phyloP scores from a whole-genome alignment of 768 basidiomycete species.

The Hebeloma cylindrosporum region DNA sequence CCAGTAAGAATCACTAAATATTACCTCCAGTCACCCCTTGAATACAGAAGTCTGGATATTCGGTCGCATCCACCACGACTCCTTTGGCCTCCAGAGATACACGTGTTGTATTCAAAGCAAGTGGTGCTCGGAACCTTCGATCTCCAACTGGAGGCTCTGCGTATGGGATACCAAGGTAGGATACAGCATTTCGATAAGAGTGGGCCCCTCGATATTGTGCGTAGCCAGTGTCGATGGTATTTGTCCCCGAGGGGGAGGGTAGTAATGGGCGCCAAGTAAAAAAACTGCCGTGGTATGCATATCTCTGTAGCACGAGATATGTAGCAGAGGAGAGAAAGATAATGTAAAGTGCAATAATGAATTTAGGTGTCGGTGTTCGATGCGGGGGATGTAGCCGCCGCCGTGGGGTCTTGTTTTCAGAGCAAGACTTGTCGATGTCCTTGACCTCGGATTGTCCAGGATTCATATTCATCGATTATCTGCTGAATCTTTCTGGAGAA shows the following conservation, averaged over 20 bases:
- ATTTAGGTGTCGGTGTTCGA: no score
- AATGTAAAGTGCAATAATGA: no score
- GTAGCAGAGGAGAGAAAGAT: slow-evolving; percentile 17
- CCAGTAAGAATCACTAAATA: background rate
- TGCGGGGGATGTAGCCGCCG: no score
- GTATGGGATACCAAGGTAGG: slow-evolving; percentile 60
- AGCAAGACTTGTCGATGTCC: no score
- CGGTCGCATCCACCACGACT: slow-evolving; percentile 47
- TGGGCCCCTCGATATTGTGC: slow-evolving; percentile 56
- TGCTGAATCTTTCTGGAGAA: no score
- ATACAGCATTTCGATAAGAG: slow-evolving; percentile 51
- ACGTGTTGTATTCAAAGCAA: slow-evolving; percentile 50
- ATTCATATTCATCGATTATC: no score
- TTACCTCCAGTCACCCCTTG: slow-evolving; percentile 54
- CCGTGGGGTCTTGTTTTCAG: no score
- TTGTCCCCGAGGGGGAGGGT: background rate
- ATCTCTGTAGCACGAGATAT: slow-evolving; percentile 15
- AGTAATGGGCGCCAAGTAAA: slow-evolving; percentile 13
- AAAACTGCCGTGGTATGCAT: slow-evolving; percentile 11
- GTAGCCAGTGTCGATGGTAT: slow-evolving; percentile 57
- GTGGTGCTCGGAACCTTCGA: slow-evolving; percentile 50
- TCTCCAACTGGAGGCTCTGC: slow-evolving; percentile 58
- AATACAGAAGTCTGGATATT: slow-evolving; percentile 58
- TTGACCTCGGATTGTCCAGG: no score
- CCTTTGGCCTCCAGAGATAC: slow-evolving; percentile 36